Evolutionary conservation across 2,329 filamentous ascomycete species (phyloP).

Genomic region (Talaromyces sp.): DNA sequence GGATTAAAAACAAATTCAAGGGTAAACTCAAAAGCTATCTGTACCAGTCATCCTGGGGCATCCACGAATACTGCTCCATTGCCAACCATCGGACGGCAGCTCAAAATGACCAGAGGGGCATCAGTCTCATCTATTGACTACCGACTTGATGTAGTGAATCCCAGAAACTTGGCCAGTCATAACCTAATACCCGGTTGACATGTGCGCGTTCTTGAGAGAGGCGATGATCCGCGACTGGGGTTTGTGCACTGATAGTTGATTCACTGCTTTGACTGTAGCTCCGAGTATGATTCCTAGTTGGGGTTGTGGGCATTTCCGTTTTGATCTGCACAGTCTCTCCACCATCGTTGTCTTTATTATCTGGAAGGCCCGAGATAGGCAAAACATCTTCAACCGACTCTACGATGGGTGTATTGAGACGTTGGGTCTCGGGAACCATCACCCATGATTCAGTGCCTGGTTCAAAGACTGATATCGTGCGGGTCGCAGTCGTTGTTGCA

Average conservation of each 20-base stretch:
- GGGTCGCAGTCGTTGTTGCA: not conserved
- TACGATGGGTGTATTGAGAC: not conserved
- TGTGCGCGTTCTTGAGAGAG: not conserved
- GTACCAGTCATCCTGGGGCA: not conserved
- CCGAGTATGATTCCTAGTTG: not conserved
- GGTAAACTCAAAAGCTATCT: not conserved
- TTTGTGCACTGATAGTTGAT: not conserved
- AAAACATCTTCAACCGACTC: not conserved
- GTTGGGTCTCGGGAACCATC: not conserved
- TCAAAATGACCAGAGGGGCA: not conserved
- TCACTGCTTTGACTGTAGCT: not conserved
- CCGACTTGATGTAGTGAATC: slow-evolving; percentile 3
- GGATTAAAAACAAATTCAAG: not conserved
- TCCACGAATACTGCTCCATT: not conserved
- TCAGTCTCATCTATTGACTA: not conserved
- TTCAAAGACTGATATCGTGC: slow-evolving; percentile 7
- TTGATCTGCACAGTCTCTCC: not conserved
- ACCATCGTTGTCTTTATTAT: not conserved
- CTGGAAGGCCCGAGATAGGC: not conserved
- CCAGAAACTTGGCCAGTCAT: slow-evolving; percentile 3
- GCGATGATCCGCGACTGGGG: not conserved
- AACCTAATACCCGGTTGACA: not conserved
- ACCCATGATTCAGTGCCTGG: not conserved
- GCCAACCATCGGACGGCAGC: not conserved
- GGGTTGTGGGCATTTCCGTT: not conserved